Evolutionary conservation across 2,329 filamentous ascomycete genomes (phyloP), one percentile per base, ranked within the genome.

Genomic region (Aspergillus udagawae): DNA sequence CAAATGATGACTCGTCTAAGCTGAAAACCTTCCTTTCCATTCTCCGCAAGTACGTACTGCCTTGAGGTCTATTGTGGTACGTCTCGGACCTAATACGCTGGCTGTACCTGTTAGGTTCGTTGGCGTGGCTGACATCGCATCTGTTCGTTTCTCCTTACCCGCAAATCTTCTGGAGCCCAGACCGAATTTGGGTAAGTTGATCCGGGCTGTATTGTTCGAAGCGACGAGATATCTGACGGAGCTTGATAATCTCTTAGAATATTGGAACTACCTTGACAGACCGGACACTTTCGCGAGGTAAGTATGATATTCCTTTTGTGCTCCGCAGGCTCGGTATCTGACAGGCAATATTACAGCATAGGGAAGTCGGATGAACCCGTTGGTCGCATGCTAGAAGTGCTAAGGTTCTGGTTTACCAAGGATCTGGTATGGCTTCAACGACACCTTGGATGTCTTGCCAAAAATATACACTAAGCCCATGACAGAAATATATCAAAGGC

Each of bases 321-420:
- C 48, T 59, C 56, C 44, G 48, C 35, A 57, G 55, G 42, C 56
- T 58, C 52, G 51, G 63, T 55, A 66, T 69, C 78, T 80, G 68
- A 81, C 72, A 52, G 54, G 55, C 8, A 59, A 53, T 60, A 58
- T 62, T 60, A 64, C 67, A 87, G 85, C 63, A 88, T 89, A 69
- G 94, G 93, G 67, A 93, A 93, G 67, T 94, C 93, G 20, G 90
- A 97, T 66, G 91, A 97, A 66, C 85, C 89, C 10, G 80, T 97
- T 55, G 93, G 94, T 66, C 91, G 94, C 65, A 97, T 97, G 90
- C 84, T 99, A 52, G 92, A 93, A 70, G 91, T 96, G 29, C 77
- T 97, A 67, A 87, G 92, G 59, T 99, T 97, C 77, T 99, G 94
- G 94, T 96, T 97, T 69, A 97, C 94, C 61, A 99, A 99, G 75